Percentiles rank a stretch among this genome's conserved stretches.
These are phyloP conservation scores for Fusarium chaquense DNA, from an alignment of 2,329 filamentous ascomycete genomes.

Conservation along the genomic window DNA sequence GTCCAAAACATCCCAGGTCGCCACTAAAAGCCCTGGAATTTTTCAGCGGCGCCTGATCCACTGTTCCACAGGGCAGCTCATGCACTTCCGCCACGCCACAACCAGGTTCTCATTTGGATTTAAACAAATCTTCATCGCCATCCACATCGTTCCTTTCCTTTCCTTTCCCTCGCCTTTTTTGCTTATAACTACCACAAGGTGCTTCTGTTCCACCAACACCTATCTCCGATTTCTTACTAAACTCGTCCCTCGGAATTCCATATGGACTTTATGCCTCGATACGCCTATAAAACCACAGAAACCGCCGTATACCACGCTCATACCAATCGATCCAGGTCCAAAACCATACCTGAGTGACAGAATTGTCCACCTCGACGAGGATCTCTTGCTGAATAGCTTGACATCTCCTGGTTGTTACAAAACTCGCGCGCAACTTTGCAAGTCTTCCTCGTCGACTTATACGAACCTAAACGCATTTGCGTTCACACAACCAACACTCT, in stretches of 20 bases:
- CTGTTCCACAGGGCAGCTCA: constrained; percentile 37
- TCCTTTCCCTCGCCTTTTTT: constrained; percentile 17
- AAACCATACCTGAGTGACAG: constrained; percentile 43
- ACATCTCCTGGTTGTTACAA: constrained; percentile 20
- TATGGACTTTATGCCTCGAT: constrained; percentile 47
- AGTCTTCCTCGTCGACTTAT: constrained; percentile 44
- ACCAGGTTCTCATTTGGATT: constrained; percentile 37
- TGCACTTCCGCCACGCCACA: constrained; percentile 40
- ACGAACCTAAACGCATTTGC: constrained; percentile 4
- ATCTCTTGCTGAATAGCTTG: constrained; percentile 42
- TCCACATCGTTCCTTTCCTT: constrained; percentile 13
- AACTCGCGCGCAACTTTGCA: constrained; percentile 28
- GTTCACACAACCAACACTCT: background rate
- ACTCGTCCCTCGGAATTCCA: constrained; percentile 27
- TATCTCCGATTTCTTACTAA: constrained; percentile 20
- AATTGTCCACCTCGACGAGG: constrained; percentile 34
- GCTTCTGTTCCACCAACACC: constrained; percentile 29
- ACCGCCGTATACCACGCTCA: constrained; percentile 33
- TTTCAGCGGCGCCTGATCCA: constrained; percentile 40
- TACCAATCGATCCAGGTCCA: constrained; percentile 41
- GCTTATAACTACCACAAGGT: constrained; percentile 27
- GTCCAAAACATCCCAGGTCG: constrained; percentile 17
- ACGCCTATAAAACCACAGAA: constrained; percentile 40
- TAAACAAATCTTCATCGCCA: constrained; percentile 41
- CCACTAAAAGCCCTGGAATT: constrained; percentile 40